Evolutionary conservation across 2,329 filamentous ascomycete genomes (phyloP), one percentile per base, ranked within the genome.

Genomic region (Fusarium clavum): DNA sequence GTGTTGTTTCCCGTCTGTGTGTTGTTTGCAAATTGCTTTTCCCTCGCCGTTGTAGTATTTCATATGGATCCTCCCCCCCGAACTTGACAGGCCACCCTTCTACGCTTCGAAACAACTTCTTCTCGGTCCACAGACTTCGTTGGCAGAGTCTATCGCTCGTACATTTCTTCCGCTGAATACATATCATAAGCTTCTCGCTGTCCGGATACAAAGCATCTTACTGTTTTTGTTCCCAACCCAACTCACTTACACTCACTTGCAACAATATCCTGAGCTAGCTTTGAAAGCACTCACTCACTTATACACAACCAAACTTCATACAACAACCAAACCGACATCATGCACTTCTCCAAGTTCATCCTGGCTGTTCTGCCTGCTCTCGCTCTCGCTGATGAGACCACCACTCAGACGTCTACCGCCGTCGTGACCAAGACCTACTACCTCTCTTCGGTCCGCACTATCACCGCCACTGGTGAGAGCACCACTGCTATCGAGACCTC

Each of bases 321-420:
- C 27, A 41, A 43, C 49, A 62, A 73, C 56, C 45, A 51, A 54
- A 64, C 54, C 20, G 63, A 69, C 74, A 78, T 62, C 57, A 83
- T 83, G 81, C 80, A 81, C 48, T 73, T 81, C 71, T 76, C 77
- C 47, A 78, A 83, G 30, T 73, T 88, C 64, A 61, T 85, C 74
- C 77, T 85, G 64, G 83, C 83, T 65, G 77, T 85, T 68, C 82
- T 90, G 76, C 87, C 87, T 73, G 81, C 87, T 56, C 77, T 88
- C 75, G 87, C 85, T 64, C 73, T 86, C 55, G 86, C 86, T 14
- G 61, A 71, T 55, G 69, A 56, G 22, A 82, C 83, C 45, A 81
- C 83, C 20, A 85, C 83, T 24, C 80, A 80, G 49, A 88, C 86
- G 20, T 81, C 81, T 27, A 89, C 86, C 43, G 81, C 81, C 58